These are phyloP conservation scores for Lecanicillium sp. DNA, from an alignment of 2,329 filamentous ascomycete genomes.

Conservation along the genomic window DNA sequence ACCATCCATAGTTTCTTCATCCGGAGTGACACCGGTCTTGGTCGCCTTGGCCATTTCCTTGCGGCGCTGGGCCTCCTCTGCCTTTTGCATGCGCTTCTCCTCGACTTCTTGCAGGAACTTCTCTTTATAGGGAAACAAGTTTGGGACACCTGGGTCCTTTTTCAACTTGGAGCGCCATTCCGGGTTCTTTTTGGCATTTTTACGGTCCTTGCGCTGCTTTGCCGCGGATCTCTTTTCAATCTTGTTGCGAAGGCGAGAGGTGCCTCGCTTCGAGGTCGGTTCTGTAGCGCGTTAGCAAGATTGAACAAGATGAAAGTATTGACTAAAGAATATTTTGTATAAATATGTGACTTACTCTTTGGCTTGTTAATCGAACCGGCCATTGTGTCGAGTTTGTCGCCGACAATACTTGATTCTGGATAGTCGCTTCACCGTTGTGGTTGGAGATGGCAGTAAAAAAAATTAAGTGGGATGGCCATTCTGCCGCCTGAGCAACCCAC, in stretches of 20 bases:
- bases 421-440: conserved; percentile 6
- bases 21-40: conserved; percentile 41
- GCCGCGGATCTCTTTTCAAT: conserved; percentile 86
- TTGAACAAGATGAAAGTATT: not conserved
- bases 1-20: conserved; percentile 23
- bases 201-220: conserved; percentile 86
- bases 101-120: conserved; percentile 92
- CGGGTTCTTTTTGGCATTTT: conserved; percentile 90
- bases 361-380: conserved; percentile 47
- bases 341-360: conserved; percentile 32
- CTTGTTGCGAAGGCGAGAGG: conserved; percentile 86
- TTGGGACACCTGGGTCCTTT: conserved; percentile 97
- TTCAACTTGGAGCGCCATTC: conserved; percentile 93
- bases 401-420: conserved; percentile 13
- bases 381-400: conserved; percentile 27
- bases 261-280: conserved; percentile 86
- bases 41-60: conserved; percentile 65
- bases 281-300: conserved; percentile 47
- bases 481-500: conserved; percentile 21
- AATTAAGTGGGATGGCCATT: conserved; percentile 29
- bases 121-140: conserved; percentile 96
- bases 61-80: conserved; percentile 64
- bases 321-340: no score
- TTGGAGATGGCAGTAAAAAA: conserved; percentile 20
- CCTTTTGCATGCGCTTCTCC: conserved; percentile 71